These are phyloP conservation scores for Guyanaporus albipodus DNA, from an alignment of 768 basidiomycete species.

Conservation along the genomic window DNA sequence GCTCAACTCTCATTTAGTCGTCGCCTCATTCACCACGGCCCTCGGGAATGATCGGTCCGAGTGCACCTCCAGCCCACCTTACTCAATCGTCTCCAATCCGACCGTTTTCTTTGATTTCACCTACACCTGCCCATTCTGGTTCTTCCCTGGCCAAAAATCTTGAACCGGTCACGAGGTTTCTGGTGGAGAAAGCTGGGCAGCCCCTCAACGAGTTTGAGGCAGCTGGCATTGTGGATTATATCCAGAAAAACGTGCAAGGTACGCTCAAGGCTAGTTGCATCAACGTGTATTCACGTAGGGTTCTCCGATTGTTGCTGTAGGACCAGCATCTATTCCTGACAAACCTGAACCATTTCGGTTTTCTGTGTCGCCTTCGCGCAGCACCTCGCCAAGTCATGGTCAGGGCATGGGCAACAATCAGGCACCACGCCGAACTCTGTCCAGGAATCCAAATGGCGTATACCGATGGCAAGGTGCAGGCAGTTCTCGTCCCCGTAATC, in stretches of 20 bases:
- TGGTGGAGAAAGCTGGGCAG: conserved; percentile 44
- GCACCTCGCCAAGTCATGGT: conserved; percentile 22
- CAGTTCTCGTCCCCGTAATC: conserved; percentile 64
- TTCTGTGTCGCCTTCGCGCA: conserved; percentile 38
- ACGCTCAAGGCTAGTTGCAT: conserved; percentile 10
- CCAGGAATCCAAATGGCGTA: conserved; percentile 69
- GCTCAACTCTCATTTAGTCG: conserved; percentile 25
- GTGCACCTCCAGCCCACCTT: conserved; percentile 9
- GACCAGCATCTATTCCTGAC: conserved; percentile 29
- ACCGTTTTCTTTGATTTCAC: conserved; percentile 17
- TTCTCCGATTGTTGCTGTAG: conserved; percentile 13
- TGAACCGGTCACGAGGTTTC: conserved; percentile 45
- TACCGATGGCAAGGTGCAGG: conserved; percentile 77
- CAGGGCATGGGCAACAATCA: conserved; percentile 17
- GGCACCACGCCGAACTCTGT: conserved; percentile 50
- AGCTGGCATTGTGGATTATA: conserved; percentile 51
- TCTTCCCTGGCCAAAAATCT: conserved; percentile 41
- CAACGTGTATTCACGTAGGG: conserved; percentile 13
- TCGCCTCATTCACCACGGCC: conserved; percentile 17
- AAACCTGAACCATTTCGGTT: conserved; percentile 61
- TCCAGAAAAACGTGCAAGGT: conserved; percentile 52
- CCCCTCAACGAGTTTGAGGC: conserved; percentile 50
- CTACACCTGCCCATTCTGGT: conserved; percentile 13
- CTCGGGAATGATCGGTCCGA: conserved; percentile 14
- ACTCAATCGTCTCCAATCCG: conserved; percentile 12